phyloP scores from a whole-genome alignment of 768 basidiomycete species.

The Tephrocybe sp. region DNA sequence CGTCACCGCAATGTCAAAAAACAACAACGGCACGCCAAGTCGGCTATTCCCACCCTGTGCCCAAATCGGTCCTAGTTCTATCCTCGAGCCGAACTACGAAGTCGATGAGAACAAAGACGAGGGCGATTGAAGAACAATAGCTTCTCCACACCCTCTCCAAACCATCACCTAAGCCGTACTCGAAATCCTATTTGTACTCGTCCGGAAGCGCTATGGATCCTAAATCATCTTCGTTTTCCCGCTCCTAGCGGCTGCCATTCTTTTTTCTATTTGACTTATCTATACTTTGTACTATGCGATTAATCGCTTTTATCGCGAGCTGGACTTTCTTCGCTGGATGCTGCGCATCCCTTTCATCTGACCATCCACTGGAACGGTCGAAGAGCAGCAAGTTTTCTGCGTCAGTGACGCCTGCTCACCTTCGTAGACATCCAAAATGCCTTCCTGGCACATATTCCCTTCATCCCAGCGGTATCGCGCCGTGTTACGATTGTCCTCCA shows the following conservation, averaged over 20 bases:
- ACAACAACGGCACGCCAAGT: too few species aligned
- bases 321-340: slow-evolving; percentile 4
- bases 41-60: neutral
- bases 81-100: neutral
- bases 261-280: neutral
- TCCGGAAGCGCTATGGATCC: neutral
- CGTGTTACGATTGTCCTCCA: slow-evolving; percentile 8
- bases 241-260: neutral
- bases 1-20: too few species aligned
- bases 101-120: neutral
- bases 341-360: slow-evolving; percentile 1
- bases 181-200: slow-evolving; percentile 2
- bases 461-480: slow-evolving; percentile 3
- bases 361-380: neutral
- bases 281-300: neutral
- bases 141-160: neutral
- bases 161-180: neutral
- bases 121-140: neutral
- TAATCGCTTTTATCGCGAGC: neutral
- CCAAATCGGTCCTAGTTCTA: neutral
- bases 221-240: too few species aligned
- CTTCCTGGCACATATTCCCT: slow-evolving; percentile 8
- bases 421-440: slow-evolving; percentile 5
- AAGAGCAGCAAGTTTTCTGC: neutral
- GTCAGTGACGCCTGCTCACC: neutral